Base-by-base conservation (phyloP, 2,329 filamentous ascomycete species). In the Fusarium setosum region DNA sequence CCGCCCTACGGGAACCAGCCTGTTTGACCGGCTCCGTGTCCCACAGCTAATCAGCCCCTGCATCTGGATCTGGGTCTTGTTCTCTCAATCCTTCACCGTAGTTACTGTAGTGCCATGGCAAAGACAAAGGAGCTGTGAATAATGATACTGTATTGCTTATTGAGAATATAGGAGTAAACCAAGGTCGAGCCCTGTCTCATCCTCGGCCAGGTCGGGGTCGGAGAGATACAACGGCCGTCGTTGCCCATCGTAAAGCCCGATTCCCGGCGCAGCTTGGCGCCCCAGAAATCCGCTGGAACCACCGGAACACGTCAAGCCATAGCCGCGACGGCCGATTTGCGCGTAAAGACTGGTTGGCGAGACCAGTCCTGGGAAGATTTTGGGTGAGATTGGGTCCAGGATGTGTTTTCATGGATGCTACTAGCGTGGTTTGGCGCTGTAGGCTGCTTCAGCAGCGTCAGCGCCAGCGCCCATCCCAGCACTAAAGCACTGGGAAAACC, bases 11-110 rank as follows among this genome's bases (percentile, higher is more conserved):
- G 60, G 55, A 61, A 54, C 29, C 44, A 50, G 54, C 49, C 17
- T 52, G 51, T 55, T 53, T 59, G 61, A 53, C 47, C 50, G 45
- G 44, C 32, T 44, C 49, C 44, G 38, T 54, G 65, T 72, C 64
- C 70, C 70, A 72, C 70, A 66, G 49, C 38, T 71, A 71, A 72
- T 71, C 51, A 72, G 66, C 70, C 70, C 70, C 70, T 72, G 70
- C 68, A 38, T 72, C 65, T 45, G 49, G 66, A 62, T n/a, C n/a
- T n/a, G n/a, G n/a, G n/a, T 41, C 55, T 37, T 59, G 34, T 52
- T 48, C 34, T 47, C 45, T 58, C 56, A 37, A 67, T 45, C 59
- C 6, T 24, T 40, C 40, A 47, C 34, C 32, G 37, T 37, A 42
- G 42, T 38, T 37, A 31, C 31, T 41, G 18, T 40, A 48, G n/a